Percentiles rank a stretch among this genome's conserved stretches.
Evolutionary conservation across 164 flowering plant species (phyloP).

Genomic region (Kalanchoe fedtschenkoi): DNA sequence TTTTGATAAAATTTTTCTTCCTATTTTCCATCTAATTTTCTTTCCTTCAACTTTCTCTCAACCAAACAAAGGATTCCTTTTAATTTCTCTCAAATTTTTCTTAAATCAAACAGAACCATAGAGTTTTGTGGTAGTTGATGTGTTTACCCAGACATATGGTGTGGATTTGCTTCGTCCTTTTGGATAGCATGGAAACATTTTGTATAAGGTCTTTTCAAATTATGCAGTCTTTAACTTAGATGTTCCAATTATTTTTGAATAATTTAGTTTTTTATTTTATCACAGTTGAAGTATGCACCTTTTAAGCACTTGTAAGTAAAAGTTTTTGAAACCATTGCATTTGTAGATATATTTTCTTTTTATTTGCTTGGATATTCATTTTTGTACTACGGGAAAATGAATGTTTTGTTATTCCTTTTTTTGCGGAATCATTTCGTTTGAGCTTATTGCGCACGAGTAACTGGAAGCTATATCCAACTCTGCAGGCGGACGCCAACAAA

Average conservation of each 20-base stretch:
- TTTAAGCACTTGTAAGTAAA: background rate
- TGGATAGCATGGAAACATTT: no score
- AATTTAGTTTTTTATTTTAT: background rate
- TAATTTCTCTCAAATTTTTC: no score
- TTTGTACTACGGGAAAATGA: no score
- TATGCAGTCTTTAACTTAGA: no score
- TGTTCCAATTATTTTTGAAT: no score
- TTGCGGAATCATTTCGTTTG: background rate
- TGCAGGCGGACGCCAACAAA: conserved; percentile 87
- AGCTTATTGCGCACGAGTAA: background rate
- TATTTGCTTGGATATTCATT: background rate
- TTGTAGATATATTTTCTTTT: background rate
- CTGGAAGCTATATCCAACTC: conserved; percentile 2
- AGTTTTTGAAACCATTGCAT: no score
- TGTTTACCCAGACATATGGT: background rate
- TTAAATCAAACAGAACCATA: no score
- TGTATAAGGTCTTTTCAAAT: no score
- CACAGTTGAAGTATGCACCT: background rate
- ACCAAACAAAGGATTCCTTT: no score
- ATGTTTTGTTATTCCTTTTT: background rate
- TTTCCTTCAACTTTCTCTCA: no score
- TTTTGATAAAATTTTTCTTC: no score
- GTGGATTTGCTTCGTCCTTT: background rate
- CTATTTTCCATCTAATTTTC: no score
- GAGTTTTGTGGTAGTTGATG: background rate